Percentiles rank a stretch among this genome's conserved stretches.
Conservation (phyloP, 768 basidiomycete genomes). For the Boletus coccyginus region DNA sequence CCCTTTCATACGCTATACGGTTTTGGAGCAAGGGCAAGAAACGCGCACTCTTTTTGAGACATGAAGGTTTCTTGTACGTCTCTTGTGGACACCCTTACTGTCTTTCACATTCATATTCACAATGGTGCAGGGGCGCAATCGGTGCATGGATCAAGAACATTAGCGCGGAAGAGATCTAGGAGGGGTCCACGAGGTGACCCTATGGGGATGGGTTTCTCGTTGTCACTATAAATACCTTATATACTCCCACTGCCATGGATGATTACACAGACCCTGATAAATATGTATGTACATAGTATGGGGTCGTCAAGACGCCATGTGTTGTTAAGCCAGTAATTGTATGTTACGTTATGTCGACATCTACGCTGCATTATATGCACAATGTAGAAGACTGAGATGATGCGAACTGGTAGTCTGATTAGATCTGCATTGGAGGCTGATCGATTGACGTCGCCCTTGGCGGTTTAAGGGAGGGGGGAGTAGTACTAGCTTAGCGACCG, state of each 20-base stretch:
- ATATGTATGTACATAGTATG: constrained; percentile 8
- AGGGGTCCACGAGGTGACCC: constrained; percentile 28
- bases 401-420: not conserved
- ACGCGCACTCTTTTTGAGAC: constrained; percentile 92
- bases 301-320: constrained; percentile 9
- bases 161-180: constrained; percentile 40
- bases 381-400: not conserved
- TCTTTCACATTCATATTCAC: not conserved
- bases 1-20: constrained; percentile 96
- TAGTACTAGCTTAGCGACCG: not conserved
- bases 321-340: constrained; percentile 10
- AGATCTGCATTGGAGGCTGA: constrained; percentile 1
- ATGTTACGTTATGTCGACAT: constrained; percentile 20
- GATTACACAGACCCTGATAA: constrained; percentile 3
- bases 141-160: constrained; percentile 99
- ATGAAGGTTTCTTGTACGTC: constrained; percentile 95
- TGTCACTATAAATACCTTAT: constrained; percentile 23
- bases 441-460: not conserved
- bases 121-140: constrained; percentile 69
- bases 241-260: constrained; percentile 21
- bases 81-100: not conserved
- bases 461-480: not conserved
- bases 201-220: constrained; percentile 20
- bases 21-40: constrained; percentile 99
- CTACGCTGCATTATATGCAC: constrained; percentile 2